Conservation (phyloP, 805 yeast genomes). For the Suhomyces sp. region DNA sequence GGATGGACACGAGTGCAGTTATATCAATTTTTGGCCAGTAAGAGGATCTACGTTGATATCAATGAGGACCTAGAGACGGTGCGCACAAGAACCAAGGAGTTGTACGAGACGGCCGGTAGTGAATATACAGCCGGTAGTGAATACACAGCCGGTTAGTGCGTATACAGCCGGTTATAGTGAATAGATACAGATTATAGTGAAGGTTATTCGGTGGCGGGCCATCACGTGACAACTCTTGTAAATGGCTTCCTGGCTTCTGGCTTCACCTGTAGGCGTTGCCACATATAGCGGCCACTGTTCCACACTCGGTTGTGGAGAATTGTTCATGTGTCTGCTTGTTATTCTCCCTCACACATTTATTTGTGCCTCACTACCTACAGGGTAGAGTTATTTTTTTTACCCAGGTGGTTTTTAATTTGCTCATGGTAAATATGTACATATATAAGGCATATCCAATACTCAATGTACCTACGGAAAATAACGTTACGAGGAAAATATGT, state of each 20-base stretch:
- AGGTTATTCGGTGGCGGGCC: background rate
- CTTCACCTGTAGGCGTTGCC: no score
- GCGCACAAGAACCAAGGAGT: slow-evolving; percentile 10
- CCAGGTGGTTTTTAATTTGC: slow-evolving; percentile 6
- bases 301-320: no score
- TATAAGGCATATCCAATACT: background rate
- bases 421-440: background rate
- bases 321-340: no score
- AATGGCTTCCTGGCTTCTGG: no score
- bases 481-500: no score
- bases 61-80: slow-evolving; percentile 14
- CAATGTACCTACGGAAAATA: no score
- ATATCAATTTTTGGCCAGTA: slow-evolving; percentile 13
- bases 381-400: slow-evolving; percentile 6
- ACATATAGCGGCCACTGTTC: no score
- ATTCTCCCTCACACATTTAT: no score
- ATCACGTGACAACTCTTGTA: background rate
- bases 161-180: background rate
- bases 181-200: no score
- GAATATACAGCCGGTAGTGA: background rate
- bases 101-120: slow-evolving; percentile 10
- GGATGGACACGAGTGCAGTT: slow-evolving; percentile 18
- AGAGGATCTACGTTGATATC: slow-evolving; percentile 16
- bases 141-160: no score
- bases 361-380: slow-evolving; percentile 1